Percentiles rank a stretch among this genome's conserved stretches.
Evolutionary conservation across 495 filamentous ascomycete genomes (phyloP).

Genomic region (Staphylotrichum longicolle): DNA sequence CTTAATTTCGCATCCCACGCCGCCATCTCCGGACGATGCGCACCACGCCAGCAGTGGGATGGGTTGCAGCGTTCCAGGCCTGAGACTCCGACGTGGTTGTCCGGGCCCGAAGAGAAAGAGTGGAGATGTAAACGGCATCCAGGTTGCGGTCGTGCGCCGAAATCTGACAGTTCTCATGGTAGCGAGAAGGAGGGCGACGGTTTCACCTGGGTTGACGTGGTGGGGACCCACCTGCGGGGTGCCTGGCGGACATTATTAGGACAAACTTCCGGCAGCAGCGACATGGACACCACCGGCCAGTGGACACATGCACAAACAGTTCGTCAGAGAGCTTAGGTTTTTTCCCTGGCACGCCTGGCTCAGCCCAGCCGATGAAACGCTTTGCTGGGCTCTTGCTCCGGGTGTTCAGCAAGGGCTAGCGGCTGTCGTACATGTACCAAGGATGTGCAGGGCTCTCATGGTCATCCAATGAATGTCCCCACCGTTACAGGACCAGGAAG

Average conservation of each 20-base stretch:
- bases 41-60: not conserved
- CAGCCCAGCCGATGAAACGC: too few species aligned
- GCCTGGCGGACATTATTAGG: not conserved
- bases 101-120: not conserved
- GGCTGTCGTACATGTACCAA: too few species aligned
- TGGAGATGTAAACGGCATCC: not conserved
- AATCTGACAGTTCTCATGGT: not conserved
- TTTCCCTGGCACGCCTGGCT: too few species aligned
- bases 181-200: not conserved
- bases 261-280: not conserved
- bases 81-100: not conserved
- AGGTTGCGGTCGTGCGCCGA: not conserved
- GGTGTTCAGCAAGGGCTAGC: too few species aligned
- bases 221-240: not conserved
- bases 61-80: not conserved
- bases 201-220: not conserved
- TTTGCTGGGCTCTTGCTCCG: too few species aligned
- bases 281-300: too few species aligned
- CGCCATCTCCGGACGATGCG: constrained; percentile 15
- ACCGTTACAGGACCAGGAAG: constrained; percentile 1
- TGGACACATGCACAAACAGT: too few species aligned
- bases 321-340: too few species aligned
- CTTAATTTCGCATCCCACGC: not conserved
- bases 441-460: too few species aligned
- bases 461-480: not conserved